Conservation (phyloP, 768 basidiomycete genomes). For the Harrya chromipes region DNA sequence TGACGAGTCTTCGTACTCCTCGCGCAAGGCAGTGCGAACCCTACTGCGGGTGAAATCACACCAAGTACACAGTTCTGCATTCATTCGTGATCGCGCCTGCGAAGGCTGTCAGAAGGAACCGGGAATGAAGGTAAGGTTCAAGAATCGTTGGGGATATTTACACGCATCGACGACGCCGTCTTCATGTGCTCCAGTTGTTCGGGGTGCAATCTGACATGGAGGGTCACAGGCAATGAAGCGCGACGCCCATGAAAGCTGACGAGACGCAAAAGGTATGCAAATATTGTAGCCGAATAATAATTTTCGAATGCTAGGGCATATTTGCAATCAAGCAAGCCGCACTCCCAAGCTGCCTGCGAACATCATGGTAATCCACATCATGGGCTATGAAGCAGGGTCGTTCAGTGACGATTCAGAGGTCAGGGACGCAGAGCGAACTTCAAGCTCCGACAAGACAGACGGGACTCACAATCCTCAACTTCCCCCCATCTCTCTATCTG, state of each 20-base stretch:
- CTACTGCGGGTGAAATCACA: background rate
- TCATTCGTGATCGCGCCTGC: slow-evolving; percentile 5
- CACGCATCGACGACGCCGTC: slow-evolving; percentile 10
- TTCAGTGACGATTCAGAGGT: slow-evolving; percentile 6
- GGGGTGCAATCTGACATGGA: slow-evolving; percentile 11
- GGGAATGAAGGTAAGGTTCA: slow-evolving; percentile 14
- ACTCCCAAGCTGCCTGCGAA: slow-evolving; percentile 82
- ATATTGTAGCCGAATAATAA: slow-evolving; percentile 4
- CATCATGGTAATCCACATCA: slow-evolving; percentile 95
- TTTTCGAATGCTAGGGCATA: slow-evolving; percentile 20
- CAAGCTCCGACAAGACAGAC: background rate
- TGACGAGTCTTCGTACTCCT: background rate
- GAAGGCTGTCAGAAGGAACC: slow-evolving; percentile 7
- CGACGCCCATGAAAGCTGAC: background rate
- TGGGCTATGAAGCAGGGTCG: slow-evolving; percentile 61
- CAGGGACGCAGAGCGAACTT: background rate
- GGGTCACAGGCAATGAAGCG: slow-evolving; percentile 6
- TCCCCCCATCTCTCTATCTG: slow-evolving; percentile 99
- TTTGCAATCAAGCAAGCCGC: slow-evolving; percentile 59
- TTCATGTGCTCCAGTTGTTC: slow-evolving; percentile 11
- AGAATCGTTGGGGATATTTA: slow-evolving; percentile 13
- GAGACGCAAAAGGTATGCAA: slow-evolving; percentile 4
- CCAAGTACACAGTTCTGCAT: background rate
- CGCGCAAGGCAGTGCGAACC: slow-evolving; percentile 10
- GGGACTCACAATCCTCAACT: slow-evolving; percentile 91